Conservation (phyloP, 108 stramenopile genomes). For the Thalassiosira profunda region DNA sequence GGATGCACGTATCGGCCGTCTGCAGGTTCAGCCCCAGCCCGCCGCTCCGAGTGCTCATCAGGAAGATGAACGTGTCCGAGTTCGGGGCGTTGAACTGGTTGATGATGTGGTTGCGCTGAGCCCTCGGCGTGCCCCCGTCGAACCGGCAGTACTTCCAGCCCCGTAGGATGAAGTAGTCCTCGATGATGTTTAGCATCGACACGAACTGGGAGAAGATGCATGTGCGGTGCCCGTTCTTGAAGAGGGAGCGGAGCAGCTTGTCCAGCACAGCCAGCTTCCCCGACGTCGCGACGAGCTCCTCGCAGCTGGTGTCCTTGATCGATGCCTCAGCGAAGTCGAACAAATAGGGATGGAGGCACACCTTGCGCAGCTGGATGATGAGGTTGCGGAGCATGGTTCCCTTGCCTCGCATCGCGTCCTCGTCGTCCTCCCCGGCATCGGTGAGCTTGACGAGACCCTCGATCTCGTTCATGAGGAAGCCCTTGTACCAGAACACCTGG, state of each 20-base stretch:
- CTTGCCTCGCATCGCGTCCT: not conserved
- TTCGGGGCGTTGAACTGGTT: conserved; percentile 89
- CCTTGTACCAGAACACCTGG: conserved; percentile 76
- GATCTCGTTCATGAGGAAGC: conserved; percentile 69
- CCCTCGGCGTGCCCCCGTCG: conserved; percentile 80
- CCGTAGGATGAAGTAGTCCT: conserved; percentile 80
- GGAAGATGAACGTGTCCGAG: conserved; percentile 81
- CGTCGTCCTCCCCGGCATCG: conserved; percentile 13
- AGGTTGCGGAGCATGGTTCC: conserved; percentile 48
- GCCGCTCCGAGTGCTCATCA: conserved; percentile 95
- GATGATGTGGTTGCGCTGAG: conserved; percentile 83
- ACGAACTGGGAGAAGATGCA: conserved; percentile 96
- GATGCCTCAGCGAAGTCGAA: conserved; percentile 77
- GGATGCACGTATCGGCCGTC: conserved; percentile 94
- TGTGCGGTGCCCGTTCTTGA: conserved; percentile 77
- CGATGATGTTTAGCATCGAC: conserved; percentile 85
- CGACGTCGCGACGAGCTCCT: conserved; percentile 73
- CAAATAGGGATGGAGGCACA: conserved; percentile 74
- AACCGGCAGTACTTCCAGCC: conserved; percentile 87
- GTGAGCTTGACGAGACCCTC: conserved; percentile 33
- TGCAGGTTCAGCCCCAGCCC: conserved; percentile 96
- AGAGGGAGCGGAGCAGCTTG: conserved; percentile 68
- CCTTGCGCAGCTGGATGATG: conserved; percentile 85
- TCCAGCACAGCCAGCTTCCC: conserved; percentile 87
- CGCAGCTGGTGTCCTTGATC: conserved; percentile 47